Percentiles rank a stretch among this genome's conserved stretches.
These are phyloP conservation scores for Termitomyces sp. DNA, from an alignment of 768 basidiomycete genomes.

Conservation along the genomic window DNA sequence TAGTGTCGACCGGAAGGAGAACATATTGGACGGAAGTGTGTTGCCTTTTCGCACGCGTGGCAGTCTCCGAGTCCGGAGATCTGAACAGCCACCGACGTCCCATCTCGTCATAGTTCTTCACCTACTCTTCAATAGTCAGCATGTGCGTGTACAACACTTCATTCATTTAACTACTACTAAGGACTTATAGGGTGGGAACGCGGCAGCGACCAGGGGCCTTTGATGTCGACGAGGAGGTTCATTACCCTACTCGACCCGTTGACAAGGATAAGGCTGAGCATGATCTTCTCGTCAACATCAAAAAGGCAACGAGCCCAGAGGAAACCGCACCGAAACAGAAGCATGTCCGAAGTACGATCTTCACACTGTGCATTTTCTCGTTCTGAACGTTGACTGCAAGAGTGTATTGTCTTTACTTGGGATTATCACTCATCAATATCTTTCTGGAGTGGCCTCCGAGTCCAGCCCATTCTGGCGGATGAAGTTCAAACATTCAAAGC, in stretches of 20 bases:
- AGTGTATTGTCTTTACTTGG: slow-evolving; percentile 99
- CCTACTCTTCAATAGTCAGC: slow-evolving; percentile 2
- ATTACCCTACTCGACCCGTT: slow-evolving; percentile 95
- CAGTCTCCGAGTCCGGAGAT: not conserved
- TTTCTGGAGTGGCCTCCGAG: slow-evolving; percentile 96
- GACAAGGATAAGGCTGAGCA: slow-evolving; percentile 98
- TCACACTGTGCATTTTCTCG: not conserved
- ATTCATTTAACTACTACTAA: not conserved
- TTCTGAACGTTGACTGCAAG: slow-evolving; percentile 36
- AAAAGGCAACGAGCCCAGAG: slow-evolving; percentile 95
- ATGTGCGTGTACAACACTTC: slow-evolving; percentile 8
- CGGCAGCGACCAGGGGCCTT: slow-evolving; percentile 40
- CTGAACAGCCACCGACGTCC: slow-evolving; percentile 3
- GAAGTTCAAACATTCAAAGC: slow-evolving; percentile 99
- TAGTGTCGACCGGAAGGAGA: slow-evolving; percentile 13
- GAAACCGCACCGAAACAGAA: slow-evolving; percentile 99
- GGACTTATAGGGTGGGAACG: slow-evolving; percentile 35
- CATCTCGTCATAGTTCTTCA: not conserved
- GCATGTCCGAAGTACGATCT: slow-evolving; percentile 88
- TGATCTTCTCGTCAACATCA: slow-evolving; percentile 92
- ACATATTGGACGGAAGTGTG: slow-evolving; percentile 5
- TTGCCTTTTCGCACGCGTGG: slow-evolving; percentile 14
- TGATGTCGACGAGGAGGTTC: slow-evolving; percentile 79
- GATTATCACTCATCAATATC: slow-evolving; percentile 98
- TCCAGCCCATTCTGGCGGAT: slow-evolving; percentile 95